Percentiles rank a stretch among this genome's conserved stretches.
These are phyloP conservation scores for Favolaschia claudopus DNA, from an alignment of 768 basidiomycete genomes.

Conservation along the genomic window DNA sequence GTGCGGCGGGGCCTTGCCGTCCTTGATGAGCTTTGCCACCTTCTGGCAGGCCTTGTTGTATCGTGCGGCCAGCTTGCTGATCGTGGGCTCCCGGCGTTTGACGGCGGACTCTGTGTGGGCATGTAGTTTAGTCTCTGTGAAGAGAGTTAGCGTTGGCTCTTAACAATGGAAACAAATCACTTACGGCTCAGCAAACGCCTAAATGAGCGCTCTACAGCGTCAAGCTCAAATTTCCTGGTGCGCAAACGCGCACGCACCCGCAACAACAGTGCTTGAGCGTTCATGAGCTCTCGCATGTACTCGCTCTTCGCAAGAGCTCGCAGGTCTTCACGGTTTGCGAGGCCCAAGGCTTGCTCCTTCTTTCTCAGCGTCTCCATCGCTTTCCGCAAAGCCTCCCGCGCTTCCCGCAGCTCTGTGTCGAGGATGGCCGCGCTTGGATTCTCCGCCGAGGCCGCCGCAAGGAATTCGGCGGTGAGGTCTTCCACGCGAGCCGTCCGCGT, in stretches of 20 bases:
- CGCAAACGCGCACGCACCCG: neutral
- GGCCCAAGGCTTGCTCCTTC: neutral
- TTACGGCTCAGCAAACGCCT: no score
- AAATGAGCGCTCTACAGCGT: neutral
- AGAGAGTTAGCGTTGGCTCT: no score
- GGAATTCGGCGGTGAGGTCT: neutral
- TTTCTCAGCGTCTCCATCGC: neutral
- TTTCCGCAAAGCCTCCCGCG: neutral
- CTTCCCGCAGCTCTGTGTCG: neutral
- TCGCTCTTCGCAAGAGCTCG: neutral
- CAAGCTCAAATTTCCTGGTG: neutral
- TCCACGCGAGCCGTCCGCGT: neutral
- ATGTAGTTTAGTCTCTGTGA: no score
- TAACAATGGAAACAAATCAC: no score
- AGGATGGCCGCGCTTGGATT: neutral
- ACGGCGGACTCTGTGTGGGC: constrained; percentile 22
- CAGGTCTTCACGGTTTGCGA: neutral
- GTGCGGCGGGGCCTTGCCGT: constrained; percentile 23
- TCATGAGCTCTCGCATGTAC: neutral
- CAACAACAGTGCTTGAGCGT: neutral
- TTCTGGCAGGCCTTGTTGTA: constrained; percentile 33
- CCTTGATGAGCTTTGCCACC: constrained; percentile 24
- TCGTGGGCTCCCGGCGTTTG: constrained; percentile 24
- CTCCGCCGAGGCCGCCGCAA: neutral
- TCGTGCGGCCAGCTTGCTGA: constrained; percentile 13